Evolutionary conservation across 306 rosid genomes (phyloP).

Genomic region (Prunus kanzakura): DNA sequence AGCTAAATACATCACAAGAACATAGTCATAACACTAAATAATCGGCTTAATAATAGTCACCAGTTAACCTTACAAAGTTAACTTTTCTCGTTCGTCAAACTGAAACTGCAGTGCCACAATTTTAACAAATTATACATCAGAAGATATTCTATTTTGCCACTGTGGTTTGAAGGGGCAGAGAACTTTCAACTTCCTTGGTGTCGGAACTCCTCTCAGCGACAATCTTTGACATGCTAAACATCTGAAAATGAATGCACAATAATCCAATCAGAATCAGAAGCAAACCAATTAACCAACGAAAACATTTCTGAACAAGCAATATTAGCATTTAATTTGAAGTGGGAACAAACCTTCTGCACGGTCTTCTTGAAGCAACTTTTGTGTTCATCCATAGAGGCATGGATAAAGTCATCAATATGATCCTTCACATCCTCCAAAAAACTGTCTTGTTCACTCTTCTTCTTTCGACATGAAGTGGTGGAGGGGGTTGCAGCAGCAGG

Average conservation of each 20-base stretch:
- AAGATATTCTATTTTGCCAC: constrained; percentile 43
- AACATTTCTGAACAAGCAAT: background rate
- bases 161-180: constrained; percentile 60
- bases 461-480: constrained; percentile 65
- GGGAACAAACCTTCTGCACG: constrained; percentile 53
- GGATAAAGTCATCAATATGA: constrained; percentile 80
- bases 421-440: constrained; percentile 85
- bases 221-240: constrained; percentile 81
- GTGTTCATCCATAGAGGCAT: constrained; percentile 91
- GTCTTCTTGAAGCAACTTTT: constrained; percentile 81
- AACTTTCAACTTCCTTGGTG: constrained; percentile 72
- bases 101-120: background rate
- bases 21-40: background rate
- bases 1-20: background rate
- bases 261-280: background rate
- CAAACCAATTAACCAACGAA: background rate
- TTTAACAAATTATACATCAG: background rate
- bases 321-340: constrained; percentile 1
- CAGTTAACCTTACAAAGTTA: background rate
- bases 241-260: constrained; percentile 45
- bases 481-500: constrained; percentile 35
- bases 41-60: background rate
- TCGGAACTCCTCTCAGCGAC: constrained; percentile 59
- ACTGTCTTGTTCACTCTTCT: constrained; percentile 67
- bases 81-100: background rate